Base-by-base conservation (phyloP, 768 basidiomycete genomes). In the Phaeotremella fagi region DNA sequence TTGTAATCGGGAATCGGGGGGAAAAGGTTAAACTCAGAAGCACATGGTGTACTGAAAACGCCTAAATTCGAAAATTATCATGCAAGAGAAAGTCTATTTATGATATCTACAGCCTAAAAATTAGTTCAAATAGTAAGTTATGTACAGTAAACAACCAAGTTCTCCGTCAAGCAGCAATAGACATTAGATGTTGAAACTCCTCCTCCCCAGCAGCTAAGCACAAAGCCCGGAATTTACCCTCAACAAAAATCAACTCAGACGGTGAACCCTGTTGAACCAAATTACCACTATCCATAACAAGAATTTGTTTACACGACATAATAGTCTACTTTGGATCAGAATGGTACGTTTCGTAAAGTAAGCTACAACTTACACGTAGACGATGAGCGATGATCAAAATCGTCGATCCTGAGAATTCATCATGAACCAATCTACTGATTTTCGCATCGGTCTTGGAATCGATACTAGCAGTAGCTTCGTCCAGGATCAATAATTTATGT, bases 371-470 rank as follows among this genome's bases (percentile, higher is more conserved):
- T 25, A 20, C 66, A 49, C 60, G 48, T 11, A 68, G 50, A 0
- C 71, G 62, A 48, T 73, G 71, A 2, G 71, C 71, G 27, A 73
- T 70, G 49, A 70, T 70, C 9, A 73, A 42, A 11, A 70, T 62
- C 2, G 71, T 70, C 5, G 59, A 61, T 3, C 57, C 64, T 2
- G 18, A 44, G 25, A 73, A 67, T 31, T 66, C 52, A 22, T 67
- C 62, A 38, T 68, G 59, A 0, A 73, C 59, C 2, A 65, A 58
- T 16, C 64, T 25, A 29, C 61, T 64, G 56, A 73, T 68, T 45
- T 64, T 56, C 12, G 56, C 60, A 47, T 68, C 68, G 1, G 71
- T 70, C 3, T 60, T 62, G 26, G 62, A 63, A 50, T 71, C 69
- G 44, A 73, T 67, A 27, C 61, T 65, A 20, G 69, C 69, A 2